Percentiles rank a stretch among this genome's conserved stretches.
phyloP scores from a whole-genome alignment of 208 protist species.

The Novymonas esmeraldas region DNA sequence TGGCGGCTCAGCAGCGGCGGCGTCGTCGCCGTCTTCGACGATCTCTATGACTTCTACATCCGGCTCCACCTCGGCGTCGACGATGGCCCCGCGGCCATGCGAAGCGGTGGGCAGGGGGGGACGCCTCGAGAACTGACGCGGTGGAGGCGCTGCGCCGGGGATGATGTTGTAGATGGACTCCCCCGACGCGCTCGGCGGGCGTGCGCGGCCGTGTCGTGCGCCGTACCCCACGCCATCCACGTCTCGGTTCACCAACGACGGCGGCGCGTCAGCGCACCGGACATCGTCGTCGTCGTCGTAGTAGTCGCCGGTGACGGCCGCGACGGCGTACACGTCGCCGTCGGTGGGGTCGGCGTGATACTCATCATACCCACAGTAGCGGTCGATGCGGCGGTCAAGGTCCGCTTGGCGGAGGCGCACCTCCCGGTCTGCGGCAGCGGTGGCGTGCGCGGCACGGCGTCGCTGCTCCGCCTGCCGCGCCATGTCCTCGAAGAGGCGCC shows the following conservation, averaged over 20 bases:
- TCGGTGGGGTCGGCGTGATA: conserved; percentile 14
- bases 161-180: conserved; percentile 59
- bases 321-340: not conserved
- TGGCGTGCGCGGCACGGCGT: conserved; percentile 22
- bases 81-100: not conserved
- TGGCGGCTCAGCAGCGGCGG: not conserved
- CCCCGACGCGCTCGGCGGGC: conserved; percentile 25
- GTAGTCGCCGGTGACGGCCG: not conserved
- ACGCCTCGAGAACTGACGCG: not conserved
- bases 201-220: not conserved
- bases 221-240: not conserved
- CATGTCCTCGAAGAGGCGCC: conserved; percentile 84
- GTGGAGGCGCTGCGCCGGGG: not conserved
- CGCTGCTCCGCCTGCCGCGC: conserved; percentile 56
- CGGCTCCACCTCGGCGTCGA: conserved; percentile 25
- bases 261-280: too few relatives aligned
- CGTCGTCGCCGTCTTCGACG: conserved; percentile 11
- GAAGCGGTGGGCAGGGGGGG: not conserved
- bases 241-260: not conserved
- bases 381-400: conserved; percentile 21
- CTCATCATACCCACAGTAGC: conserved; percentile 9
- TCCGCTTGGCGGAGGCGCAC: conserved; percentile 30
- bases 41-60: conserved; percentile 68
- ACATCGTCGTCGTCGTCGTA: not conserved
- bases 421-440: conserved; percentile 10